A percentile compares a stretch with the other conserved stretches of the same genome.
Conservation (phyloP, 306 rosid genomes). For the Sphenostylis stenocarpa region DNA sequence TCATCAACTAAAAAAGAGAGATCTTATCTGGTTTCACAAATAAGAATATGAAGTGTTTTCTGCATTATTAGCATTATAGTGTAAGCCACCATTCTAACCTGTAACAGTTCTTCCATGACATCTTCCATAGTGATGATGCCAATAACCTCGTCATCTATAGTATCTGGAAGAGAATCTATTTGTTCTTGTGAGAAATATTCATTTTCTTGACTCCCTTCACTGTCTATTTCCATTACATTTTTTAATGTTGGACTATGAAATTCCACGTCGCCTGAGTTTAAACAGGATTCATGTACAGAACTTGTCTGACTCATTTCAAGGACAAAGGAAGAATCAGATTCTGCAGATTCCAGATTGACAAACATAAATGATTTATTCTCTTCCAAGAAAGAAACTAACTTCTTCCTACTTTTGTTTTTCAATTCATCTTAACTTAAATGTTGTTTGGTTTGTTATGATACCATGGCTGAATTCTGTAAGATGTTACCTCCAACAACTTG, state of each 20-base stretch:
- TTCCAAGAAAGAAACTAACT: not conserved
- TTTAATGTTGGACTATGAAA: constrained; percentile 36
- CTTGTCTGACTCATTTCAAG: constrained; percentile 33
- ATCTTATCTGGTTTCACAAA: not conserved
- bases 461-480: not conserved
- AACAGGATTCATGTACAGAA: constrained; percentile 24
- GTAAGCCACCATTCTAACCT: constrained; percentile 46
- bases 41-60: not conserved
- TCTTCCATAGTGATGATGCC: constrained; percentile 91
- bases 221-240: constrained; percentile 30
- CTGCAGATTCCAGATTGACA: constrained; percentile 25
- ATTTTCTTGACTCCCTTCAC: constrained; percentile 16
- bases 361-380: not conserved
- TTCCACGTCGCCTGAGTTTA: constrained; percentile 29
- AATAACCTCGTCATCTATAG: constrained; percentile 55
- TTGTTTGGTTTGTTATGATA: not conserved
- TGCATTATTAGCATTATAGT: not conserved
- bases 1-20: not conserved
- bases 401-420: not conserved
- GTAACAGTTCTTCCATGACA: constrained; percentile 80
- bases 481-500: constrained; percentile 41
- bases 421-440: not conserved
- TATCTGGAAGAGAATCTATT: constrained; percentile 37
- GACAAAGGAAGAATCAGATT: constrained; percentile 19
- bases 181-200: constrained; percentile 32